Base-by-base conservation (phyloP, 805 yeast species). In the Metschnikowia corniflorae region DNA sequence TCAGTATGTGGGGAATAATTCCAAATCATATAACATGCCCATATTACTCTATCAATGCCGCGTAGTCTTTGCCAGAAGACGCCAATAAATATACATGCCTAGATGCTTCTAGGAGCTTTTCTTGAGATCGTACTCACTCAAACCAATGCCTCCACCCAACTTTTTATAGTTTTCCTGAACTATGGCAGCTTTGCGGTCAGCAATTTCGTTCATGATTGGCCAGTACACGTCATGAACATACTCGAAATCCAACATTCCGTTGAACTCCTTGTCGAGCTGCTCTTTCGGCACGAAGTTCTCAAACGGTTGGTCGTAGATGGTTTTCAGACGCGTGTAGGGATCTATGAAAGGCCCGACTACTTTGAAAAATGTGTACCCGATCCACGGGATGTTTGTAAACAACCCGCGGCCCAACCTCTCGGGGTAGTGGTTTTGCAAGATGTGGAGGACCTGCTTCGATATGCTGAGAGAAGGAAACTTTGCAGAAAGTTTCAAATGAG, bases 291-390 rank as follows among this genome's bases (percentile, higher is more conserved):
- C 75, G 37, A 68, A 73, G 37, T 73, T 67, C 33, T 66, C 75
- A 45, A 75, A 75, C 2, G 80, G 79, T 44, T 75, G 77, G 46
- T 76, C 81, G 46, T 74, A 76, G 9, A 73, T 64, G 6, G 78
- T 70, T 54, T 77, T 77, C 59, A 71, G 73, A 40, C 78, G 65
- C 2, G 82, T 76, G 42, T 70, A 68, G 6, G 80, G 80, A 49
- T 77, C 82, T 35, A 77, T 68, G 44, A 77, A 73, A 1, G 53
- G 53, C 9, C 51, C 51, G 7, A 49, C 51, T 14, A 49, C 44
- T 30, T 49, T 49, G 37, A 49, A 47, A 27, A 49, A 49, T 2
- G 53, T 47, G 32, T 47, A 49, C 2, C 51, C 53, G 8, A 49
- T 44, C 53, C 51, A 47, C 1, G 53, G 53, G 12, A 49, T 49